Base-by-base conservation (phyloP, 805 yeast species). In the Cyberlindnera bimundalis region DNA sequence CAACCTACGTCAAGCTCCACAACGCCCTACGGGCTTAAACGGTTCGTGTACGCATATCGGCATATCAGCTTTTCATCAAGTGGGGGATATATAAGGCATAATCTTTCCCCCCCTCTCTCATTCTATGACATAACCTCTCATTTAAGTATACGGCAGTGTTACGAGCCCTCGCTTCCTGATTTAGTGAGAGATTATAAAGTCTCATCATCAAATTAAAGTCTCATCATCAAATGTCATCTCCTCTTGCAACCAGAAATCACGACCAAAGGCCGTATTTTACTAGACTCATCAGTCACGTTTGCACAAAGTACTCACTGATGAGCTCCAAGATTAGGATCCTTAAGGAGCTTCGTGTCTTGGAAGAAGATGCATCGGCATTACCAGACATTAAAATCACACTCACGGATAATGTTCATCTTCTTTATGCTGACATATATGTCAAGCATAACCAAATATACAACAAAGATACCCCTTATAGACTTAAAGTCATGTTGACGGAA, bases 401-500 rank as follows among this genome's bases (percentile, higher is more conserved):
- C 32, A 59, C 67, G 3, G 66, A 64, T 15, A 64, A 64, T 40
- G 29, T 65, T 21, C 50, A 51, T 29, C 46, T 53, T 14, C 50
- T 72, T 43, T 62, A 58, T 40, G 59, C 71, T 4, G 74, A 72
- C 42, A 53, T 74, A 23, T 36, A 45, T n/a, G 61, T 70, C 5
- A 36, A 38, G 16, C 65, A 59, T 31, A 65, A 68, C 38, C 57
- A 57, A 39, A 37, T 74, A 5, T 74, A 74, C 43, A 29, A 33
- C 11, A 58, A 67, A 15, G 50, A 37, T 7, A 9, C 28, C n/a
- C 28, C 28, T 6, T 78, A 67, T 51, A 59, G 73, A 24, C 55
- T 81, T 25, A 61, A 69, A 33, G 63, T 79, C 14, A 61, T 58
- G 31, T 62, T 77, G 16, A 60, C 70, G 3, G 51, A 60, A 1